Evolutionary conservation across 306 rosid species (phyloP), one percentile per base, ranked within the genome.

Genomic region (Vicia faba): DNA sequence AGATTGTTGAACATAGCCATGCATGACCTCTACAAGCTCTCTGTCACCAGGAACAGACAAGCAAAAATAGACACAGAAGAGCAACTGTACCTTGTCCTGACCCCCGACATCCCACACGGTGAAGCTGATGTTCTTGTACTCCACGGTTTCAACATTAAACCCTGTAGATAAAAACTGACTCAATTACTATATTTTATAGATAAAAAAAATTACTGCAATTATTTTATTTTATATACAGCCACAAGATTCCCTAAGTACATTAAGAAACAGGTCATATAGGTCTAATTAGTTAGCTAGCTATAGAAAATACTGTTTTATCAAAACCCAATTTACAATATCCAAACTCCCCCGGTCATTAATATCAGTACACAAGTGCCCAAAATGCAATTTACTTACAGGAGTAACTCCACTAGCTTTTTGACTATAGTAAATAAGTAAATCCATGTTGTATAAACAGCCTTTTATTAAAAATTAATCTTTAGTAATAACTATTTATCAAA

Each of bases 31-130:
- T 39, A 60, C 60, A 64, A 38, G 65, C 35, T 54, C 54, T 73
- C 8, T 23, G 31, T 23, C 50, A 51, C 51, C 16, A 26, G 2
- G 68, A 70, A 74, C 41, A 70, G 54, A 64, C 55, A 48, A 56
- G 50, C 41, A 51, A 10, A 77, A 16, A 55, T 8, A 38, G 3
- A 70, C 15, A 39, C 20, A 5, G 43, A 49, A 60, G 29, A 46
- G 56, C 13, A 61, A 13, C 10, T 48, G 57, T 84, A 92, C 98
- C 87, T 92, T 89, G 91, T 92, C 98, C 69, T 92, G 96, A 78
- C 98, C 98, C 14, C 98, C 98, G 10, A 92, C 98, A 80, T 92
- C 98, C 98, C 98, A 92, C 64, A 92, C 98, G 3, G 98, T 92
- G 83, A 92, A 92, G 89, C 98, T 92, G 78, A 92, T 92, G 88